A percentile compares a stretch with the other conserved stretches of the same genome.
phyloP scores from a whole-genome alignment of 2,329 filamentous ascomycete species.

The Apiospora aurea region DNA sequence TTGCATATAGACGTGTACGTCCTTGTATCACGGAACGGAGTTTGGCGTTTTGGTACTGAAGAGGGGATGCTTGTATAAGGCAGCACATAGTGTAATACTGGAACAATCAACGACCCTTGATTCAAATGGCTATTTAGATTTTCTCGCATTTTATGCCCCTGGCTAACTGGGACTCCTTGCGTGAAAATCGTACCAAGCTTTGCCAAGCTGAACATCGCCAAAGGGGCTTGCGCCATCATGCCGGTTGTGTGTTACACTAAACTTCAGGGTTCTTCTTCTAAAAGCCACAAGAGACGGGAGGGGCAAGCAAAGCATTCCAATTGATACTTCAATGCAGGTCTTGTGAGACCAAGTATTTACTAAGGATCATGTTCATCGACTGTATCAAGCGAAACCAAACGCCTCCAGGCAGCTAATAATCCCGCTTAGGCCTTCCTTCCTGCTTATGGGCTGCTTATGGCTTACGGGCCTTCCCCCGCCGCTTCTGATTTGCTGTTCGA shows the following conservation, averaged over 20 bases:
- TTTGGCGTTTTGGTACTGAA: conserved; percentile 4
- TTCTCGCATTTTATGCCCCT: neutral
- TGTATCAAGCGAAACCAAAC: conserved; percentile 9
- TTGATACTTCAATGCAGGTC: neutral
- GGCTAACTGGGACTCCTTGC: neutral
- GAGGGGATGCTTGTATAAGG: neutral
- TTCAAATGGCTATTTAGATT: neutral
- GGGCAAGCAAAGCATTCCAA: neutral
- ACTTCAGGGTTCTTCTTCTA: neutral
- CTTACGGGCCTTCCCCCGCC: neutral
- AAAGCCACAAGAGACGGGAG: neutral
- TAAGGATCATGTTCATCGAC: neutral
- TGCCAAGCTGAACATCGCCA: neutral
- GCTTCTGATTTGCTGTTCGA: neutral
- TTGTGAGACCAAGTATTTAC: neutral
- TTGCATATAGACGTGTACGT: neutral
- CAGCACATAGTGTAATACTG: conserved; percentile 7
- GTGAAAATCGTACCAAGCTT: neutral
- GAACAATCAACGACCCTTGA: neutral
- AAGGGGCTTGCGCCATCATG: neutral
- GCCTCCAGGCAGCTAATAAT: neutral
- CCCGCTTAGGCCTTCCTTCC: neutral
- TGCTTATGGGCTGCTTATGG: neutral
- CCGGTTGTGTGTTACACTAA: neutral
- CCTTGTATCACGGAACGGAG: neutral